Percentiles rank a stretch among this genome's conserved stretches.
Evolutionary conservation across 345 rosid genomes (phyloP).

Genomic region (Eucalyptus urophylla): DNA sequence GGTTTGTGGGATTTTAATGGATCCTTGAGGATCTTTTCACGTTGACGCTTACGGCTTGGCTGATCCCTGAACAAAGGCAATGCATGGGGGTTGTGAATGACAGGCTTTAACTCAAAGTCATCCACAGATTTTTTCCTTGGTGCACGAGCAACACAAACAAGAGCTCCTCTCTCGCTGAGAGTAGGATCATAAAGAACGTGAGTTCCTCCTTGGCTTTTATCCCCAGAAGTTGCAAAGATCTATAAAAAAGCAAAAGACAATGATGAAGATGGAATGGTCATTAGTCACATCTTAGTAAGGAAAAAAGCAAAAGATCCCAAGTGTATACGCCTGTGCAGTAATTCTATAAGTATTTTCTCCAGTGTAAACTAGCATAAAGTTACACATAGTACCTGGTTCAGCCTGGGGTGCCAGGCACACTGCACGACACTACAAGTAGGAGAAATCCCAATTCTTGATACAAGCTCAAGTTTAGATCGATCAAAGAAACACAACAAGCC

Average conservation of each 20-base stretch:
- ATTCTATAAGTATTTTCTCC: background rate
- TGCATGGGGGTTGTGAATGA: constrained; percentile 96
- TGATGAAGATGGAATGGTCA: background rate
- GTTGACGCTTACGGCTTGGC: constrained; percentile 94
- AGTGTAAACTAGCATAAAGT: background rate
- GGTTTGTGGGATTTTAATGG: constrained; percentile 91
- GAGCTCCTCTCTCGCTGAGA: constrained; percentile 88
- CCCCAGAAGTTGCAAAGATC: constrained; percentile 91
- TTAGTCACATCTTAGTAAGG: background rate
- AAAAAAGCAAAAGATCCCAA: background rate
- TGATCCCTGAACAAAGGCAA: constrained; percentile 92
- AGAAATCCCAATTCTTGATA: constrained; percentile 82
- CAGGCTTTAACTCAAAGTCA: constrained; percentile 77
- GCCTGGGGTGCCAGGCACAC: constrained; percentile 88
- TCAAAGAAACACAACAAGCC: constrained; percentile 87
- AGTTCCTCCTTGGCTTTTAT: constrained; percentile 83
- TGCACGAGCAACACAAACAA: constrained; percentile 91
- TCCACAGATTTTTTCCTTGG: constrained; percentile 93
- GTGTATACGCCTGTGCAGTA: background rate
- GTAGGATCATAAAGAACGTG: constrained; percentile 82
- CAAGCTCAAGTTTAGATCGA: constrained; percentile 74
- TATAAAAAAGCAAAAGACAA: background rate
- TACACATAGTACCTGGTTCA: constrained; percentile 63
- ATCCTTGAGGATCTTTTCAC: constrained; percentile 87
- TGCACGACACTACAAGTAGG: constrained; percentile 83